phyloP scores from a whole-genome alignment of 2,329 filamentous ascomycete genomes.

The Curvularia lunata region DNA sequence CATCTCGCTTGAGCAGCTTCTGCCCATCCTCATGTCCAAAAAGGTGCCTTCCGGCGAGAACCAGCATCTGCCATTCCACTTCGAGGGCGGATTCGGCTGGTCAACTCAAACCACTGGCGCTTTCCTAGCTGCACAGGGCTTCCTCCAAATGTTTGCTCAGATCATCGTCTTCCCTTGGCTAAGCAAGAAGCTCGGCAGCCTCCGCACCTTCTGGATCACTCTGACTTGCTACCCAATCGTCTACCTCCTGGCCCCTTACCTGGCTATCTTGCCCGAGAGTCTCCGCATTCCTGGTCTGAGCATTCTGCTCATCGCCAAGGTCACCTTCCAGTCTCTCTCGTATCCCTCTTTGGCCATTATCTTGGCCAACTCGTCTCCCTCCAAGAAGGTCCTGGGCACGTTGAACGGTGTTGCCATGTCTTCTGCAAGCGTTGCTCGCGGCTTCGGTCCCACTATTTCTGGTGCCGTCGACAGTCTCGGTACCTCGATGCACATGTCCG shows the following conservation, averaged over 20 bases:
- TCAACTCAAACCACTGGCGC: conserved; percentile 83
- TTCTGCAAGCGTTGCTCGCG: conserved; percentile 85
- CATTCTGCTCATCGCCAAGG: conserved; percentile 83
- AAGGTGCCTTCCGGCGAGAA: conserved; percentile 56
- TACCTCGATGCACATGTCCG: conserved; percentile 79
- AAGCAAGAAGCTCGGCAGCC: conserved; percentile 74
- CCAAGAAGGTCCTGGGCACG: conserved; percentile 81
- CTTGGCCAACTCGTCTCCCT: conserved; percentile 85
- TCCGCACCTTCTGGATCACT: conserved; percentile 81
- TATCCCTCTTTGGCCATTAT: conserved; percentile 92
- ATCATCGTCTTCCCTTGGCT: conserved; percentile 82
- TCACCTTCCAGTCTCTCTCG: conserved; percentile 86
- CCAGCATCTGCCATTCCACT: conserved; percentile 78
- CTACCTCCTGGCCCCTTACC: conserved; percentile 86
- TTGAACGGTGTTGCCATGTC: conserved; percentile 94
- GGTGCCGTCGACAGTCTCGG: conserved; percentile 84
- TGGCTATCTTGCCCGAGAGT: conserved; percentile 77
- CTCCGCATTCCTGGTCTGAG: conserved; percentile 79
- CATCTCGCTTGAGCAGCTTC: conserved; percentile 92
- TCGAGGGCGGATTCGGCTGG: conserved; percentile 84
- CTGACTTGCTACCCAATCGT: conserved; percentile 84
- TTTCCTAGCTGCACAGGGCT: conserved; percentile 85
- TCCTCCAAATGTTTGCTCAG: conserved; percentile 88
- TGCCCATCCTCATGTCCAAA: conserved; percentile 89
- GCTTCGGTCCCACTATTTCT: conserved; percentile 86